Evolutionary conservation across 441 rosid genomes (phyloP), one percentile per base, ranked within the genome.

Genomic region (Erodium moschatum): DNA sequence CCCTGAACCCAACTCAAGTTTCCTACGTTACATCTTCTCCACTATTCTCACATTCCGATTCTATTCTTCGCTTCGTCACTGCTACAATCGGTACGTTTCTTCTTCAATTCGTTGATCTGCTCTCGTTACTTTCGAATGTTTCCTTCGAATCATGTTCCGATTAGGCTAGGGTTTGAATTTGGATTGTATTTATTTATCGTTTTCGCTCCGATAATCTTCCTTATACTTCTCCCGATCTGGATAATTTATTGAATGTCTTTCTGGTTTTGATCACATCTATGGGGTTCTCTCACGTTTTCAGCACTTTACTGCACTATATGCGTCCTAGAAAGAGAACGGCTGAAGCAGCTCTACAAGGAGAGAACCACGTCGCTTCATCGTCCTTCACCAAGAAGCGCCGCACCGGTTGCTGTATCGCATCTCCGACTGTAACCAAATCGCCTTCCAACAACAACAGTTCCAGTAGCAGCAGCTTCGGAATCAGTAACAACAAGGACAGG

Each of bases 221-320:
- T n/a, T n/a, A n/a, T n/a, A n/a, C n/a, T n/a, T n/a, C n/a, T n/a
- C n/a, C 16, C 18, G 42, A 63, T 15, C 19, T 3, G 15, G 6
- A 66, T 52, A 6, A 7, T 3, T 52, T 66, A 13, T 40, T 27
- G 15, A 5, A 27, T 1, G 19, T 60, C 16, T 6, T 70, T 38
- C 5, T 73, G 67, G 40, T 35, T 60, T 40, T 76, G 70, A 29
- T 64, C 29, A 63, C 70, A 33, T 4, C 66, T 12, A 11, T 63
- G 78, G 81, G 75, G 11, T 60, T 77, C 72, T 79, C 72, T 80
- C 70, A 70, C 69, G 67, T 82, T 69, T 78, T 84, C 66, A 78
- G 78, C 78, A 83, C 87, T 65, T 72, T 81, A 64, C 79, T 79
- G 75, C 81, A 80, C 90, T 83, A 80, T 84, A 86, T 86, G 90